phyloP scores from a whole-genome alignment of 1,139 yeast genomes.

The Yamadazyma triangularis region DNA sequence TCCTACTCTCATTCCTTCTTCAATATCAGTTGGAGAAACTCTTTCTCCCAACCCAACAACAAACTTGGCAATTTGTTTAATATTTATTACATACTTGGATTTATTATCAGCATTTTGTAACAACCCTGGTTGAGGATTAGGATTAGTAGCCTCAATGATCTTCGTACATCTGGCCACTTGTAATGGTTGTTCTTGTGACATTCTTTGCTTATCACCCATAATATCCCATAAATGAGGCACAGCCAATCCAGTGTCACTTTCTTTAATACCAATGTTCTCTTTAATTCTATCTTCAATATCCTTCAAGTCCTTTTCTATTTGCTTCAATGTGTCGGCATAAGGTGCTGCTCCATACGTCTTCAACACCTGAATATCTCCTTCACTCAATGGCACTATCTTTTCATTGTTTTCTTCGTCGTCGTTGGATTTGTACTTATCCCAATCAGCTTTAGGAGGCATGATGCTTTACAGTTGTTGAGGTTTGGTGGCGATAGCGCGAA shows the following conservation, averaged over 20 bases:
- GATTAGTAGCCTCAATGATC: constrained; percentile 65
- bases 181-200: constrained; percentile 90
- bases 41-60: constrained; percentile 96
- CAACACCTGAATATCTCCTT: constrained; percentile 94
- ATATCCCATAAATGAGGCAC: constrained; percentile 98
- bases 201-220: constrained; percentile 90
- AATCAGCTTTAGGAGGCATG: constrained; percentile 87
- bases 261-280: constrained; percentile 91
- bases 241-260: constrained; percentile 92
- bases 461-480: too few species aligned
- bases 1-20: constrained; percentile 99
- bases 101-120: constrained; percentile 69
- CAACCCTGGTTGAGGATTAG: constrained; percentile 32
- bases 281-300: constrained; percentile 81
- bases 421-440: constrained; percentile 95
- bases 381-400: constrained; percentile 82
- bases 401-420: constrained; percentile 60
- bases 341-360: constrained; percentile 98
- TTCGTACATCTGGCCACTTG: constrained; percentile 99
- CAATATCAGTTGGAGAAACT: constrained; percentile 97
- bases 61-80: constrained; percentile 96
- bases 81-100: constrained; percentile 89
- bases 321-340: constrained; percentile 75
- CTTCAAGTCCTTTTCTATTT: constrained; percentile 80
- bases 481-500: neutral